Evolutionary conservation across 2,329 filamentous ascomycete genomes (phyloP), one percentile per base, ranked within the genome.

Genomic region (Diaporthe humulicola): DNA sequence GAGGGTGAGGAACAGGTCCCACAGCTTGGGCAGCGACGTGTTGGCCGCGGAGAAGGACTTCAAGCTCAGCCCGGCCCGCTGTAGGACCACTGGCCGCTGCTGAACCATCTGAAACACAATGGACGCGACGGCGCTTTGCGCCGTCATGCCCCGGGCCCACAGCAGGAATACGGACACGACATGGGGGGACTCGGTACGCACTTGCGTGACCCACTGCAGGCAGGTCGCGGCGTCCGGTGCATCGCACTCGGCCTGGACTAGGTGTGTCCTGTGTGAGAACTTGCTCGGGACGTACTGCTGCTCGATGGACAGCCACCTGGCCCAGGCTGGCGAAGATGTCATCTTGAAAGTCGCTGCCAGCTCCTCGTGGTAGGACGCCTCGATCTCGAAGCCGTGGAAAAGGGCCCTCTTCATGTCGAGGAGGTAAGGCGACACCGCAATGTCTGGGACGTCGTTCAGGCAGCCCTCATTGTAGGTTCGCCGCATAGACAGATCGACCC

Each of bases 101-200:
- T 79, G 78, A 8, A 81, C 54, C 36, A 81, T 77, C 75, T 81
- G 79, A 71, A 80, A 78, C 38, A 79, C 73, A 36, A 81, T 72
- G 7, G 76, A 77, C 12, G 79, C 79, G 7, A 80, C 74, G 40
- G 79, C 79, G 9, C 79, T 76, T 70, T 80, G 79, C 30, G 77
- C 79, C 7, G 79, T 80, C 79, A 80, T 80, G 36, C 79, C 79
- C n/a, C 76, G 77, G 2, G 79, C 79, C 79, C 79, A 79, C 33
- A 81, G 76, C n/a, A 81, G 71, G 30, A 79, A 81, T 0, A 76
- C 77, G 14, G 77, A 78, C 1, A 78, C 78, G 4, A 79, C 70
- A n/a, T 78, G 70, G 0, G 79, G 78, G 1, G 75, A 77, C 10
- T 78, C 71, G 0, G 66, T 50, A 19, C 76, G 76, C 72, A 78